Conservation (phyloP, 2,329 filamentous ascomycete genomes). For the Paradendryphiella salina region DNA sequence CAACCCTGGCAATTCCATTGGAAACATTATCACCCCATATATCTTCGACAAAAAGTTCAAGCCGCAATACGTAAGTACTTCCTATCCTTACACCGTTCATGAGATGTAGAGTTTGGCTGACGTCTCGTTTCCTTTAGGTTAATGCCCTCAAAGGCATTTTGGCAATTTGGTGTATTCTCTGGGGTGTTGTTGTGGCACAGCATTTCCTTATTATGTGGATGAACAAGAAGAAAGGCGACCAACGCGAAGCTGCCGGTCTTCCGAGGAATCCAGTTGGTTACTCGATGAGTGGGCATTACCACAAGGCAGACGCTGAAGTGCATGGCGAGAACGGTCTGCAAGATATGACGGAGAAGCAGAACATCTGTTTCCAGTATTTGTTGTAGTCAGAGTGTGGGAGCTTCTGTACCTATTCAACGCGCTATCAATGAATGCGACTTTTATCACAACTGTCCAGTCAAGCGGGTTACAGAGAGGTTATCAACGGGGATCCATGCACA, state of each 20-base stretch:
- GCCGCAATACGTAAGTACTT: slow-evolving; percentile 27
- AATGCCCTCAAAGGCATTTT: slow-evolving; percentile 29
- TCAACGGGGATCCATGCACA: no score
- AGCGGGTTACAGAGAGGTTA: not conserved
- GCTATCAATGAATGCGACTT: not conserved
- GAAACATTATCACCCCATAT: slow-evolving; percentile 58
- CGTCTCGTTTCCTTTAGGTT: slow-evolving; percentile 4
- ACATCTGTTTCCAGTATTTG: slow-evolving; percentile 30
- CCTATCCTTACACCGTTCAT: not conserved
- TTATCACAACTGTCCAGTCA: not conserved
- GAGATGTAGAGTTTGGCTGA: not conserved
- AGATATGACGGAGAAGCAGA: slow-evolving; percentile 31
- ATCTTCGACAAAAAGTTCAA: slow-evolving; percentile 28
- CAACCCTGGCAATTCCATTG: slow-evolving; percentile 63
- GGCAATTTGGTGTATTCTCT: slow-evolving; percentile 29
- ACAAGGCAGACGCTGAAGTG: slow-evolving; percentile 23
- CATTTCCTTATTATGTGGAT: slow-evolving; percentile 23
- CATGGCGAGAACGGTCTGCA: slow-evolving; percentile 29
- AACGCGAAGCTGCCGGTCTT: slow-evolving; percentile 28
- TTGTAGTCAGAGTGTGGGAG: not conserved
- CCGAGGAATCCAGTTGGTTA: slow-evolving; percentile 23
- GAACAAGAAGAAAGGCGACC: slow-evolving; percentile 27
- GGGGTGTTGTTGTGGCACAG: slow-evolving; percentile 22
- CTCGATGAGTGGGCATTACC: slow-evolving; percentile 24
- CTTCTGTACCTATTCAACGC: not conserved